Base-by-base conservation (phyloP, 1,139 yeast species). In the Hemisphaericaspora lyxosophila region DNA sequence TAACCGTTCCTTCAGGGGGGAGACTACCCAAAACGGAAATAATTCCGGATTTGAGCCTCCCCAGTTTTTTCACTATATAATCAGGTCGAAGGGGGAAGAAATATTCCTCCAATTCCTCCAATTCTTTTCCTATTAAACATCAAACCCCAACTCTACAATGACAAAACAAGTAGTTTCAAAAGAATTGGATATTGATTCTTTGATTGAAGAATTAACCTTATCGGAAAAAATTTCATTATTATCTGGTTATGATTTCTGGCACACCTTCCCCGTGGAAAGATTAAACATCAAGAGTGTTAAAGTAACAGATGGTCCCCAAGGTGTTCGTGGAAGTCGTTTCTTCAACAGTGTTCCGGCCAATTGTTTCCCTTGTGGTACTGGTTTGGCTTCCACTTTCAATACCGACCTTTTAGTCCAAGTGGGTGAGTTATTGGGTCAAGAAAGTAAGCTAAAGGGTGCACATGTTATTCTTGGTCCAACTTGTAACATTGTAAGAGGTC, bases 171-270 rank as follows among this genome's bases (percentile, higher is more conserved):
- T n/a, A 24, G 13, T n/a, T 24, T 13, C 26, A 24, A 24, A 7
- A 11, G 26, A 44, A 23, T 53, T 71, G 35, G 71, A 75, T 50
- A 60, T 75, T 42, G 80, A 75, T 36, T 46, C 59, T 19, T 47
- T 70, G 9, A 48, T 75, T 28, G 42, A 46, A 6, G 61, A 73
- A 49, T 58, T 76, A 44, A 67, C 75, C 9, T 42, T 60, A 7
- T 53, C 57, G 9, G 79, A 77, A 49, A 77, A 76, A 51, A 55
- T 69, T 50, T 49, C 60, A 8, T 62, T 77, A 34, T 47, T 72
- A 31, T 62, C 77, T 12, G 78, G 78, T 30, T 54, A 57, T 40
- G 77, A 74, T 50, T 62, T 62, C 52, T 77, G 82, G 82, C 78
- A 73, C 50, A 76, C 82, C 1, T 54, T 53, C 27, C 59, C 71